Base-by-base conservation (phyloP, 2,329 filamentous ascomycete genomes). In the Sporothrix pseudoabietina region DNA sequence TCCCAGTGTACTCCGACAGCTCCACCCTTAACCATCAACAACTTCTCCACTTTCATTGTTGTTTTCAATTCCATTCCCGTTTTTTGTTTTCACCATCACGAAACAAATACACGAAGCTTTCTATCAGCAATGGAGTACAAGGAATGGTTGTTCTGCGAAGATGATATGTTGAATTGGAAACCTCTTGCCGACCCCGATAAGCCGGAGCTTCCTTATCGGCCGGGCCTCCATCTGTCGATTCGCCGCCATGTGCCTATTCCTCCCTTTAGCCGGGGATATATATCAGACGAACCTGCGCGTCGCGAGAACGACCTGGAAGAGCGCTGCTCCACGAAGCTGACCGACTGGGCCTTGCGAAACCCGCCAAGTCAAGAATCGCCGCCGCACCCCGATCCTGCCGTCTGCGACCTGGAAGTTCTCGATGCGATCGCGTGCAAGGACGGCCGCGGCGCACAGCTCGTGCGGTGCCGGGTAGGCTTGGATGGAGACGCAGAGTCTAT, bases 391-490 rank as follows among this genome's bases (percentile, higher is more conserved):
- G 69, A 71, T 26, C 26, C 41, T 14, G 9, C 54, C 54, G 69
- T 63, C 4, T 22, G 41, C 22, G 54, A 35, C 39, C 69, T 71
- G 35, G 19, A 72, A 16, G 14, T 72, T 12, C 30, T 74, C 26
- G 59, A 69, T 7, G 52, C 59, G 54, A 30, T 74, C 10, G 69
- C 72, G 12, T 66, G 70, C n/a, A 55, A 65, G 9, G 59, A 69
- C 61, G 59, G 54, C 49, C 72, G 54, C 41, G 61, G 72, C 44
- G 65, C 65, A 16, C 71, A 74, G 61, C 8, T 74, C 16, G 69
- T 74, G 14, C 69, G 69, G 8, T 74, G 69, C 47, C 63, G 49
- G 4, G 16, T 52, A 52, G 19, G 35, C 35, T 22, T 71, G 19
- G 54, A 54, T 12, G 14, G n/a, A 16, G 26, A 68, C 22, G n/a